Base-by-base conservation (phyloP, 139 green algal genomes). In the Limnomonas spitsbergensis region DNA sequence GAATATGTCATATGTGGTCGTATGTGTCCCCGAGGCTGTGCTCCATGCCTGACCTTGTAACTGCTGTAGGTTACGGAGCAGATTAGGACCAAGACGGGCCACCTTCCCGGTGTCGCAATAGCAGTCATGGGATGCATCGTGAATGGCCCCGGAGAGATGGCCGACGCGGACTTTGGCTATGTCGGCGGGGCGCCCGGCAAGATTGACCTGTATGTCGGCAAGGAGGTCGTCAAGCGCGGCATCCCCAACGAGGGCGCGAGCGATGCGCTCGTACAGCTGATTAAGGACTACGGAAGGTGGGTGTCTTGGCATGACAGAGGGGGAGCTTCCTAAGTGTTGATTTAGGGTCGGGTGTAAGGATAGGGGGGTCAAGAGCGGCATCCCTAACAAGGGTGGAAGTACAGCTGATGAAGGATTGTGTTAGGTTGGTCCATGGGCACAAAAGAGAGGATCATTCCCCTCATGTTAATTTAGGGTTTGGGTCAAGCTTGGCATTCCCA, bases 121-220 rank as follows among this genome's bases (percentile, higher is more conserved):
- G 96, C 96, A 38, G 86, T 99, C 75, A 99, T 99, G 96, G 96
- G 96, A 40, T 98, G 95, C 95, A 99, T 99, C 79, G 95, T 99
- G 35, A 99, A 99, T 84, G 96, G 96, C 0, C 96, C 96, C 1
- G 96, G 96, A 1, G 96, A 99, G 88, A 99, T 99, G 96, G 96
- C 96, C 2, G 96, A 99, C 82, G 96, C 95, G 1, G 95, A 98
- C 85, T 98, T 98, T 82, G 95, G 95, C n/a, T 97, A 97, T 76
- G 92, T 97, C 39, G 92, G 92, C 34, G 91, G 91, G 6, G 89
- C 88, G 3, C 91, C 92, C 4, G 88, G 90, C 69, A 86, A 85
- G 92, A 99, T 99, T 83, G 96, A 99, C 89, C 86, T 99, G 78
- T 99, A 99, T 82, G 95, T 99, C 47, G 95, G 95, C 83, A 99